Base-by-base conservation (phyloP, 768 basidiomycete genomes). In the Amanita pseudoporphyria region DNA sequence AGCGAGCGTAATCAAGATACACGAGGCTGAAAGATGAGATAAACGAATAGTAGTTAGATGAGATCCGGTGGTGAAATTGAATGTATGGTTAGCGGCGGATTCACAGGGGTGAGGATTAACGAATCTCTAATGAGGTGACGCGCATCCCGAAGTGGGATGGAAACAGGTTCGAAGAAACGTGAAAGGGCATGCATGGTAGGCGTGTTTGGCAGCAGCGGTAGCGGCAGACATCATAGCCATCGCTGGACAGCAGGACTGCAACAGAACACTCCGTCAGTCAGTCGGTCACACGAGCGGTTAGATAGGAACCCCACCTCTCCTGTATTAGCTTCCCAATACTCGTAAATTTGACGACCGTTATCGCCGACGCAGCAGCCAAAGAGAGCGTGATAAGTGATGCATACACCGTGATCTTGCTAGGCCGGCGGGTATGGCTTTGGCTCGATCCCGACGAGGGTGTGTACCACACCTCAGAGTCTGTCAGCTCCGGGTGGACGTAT, bases 401-500 rank as follows among this genome's bases (percentile, higher is more conserved):
- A 44, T 60, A 62, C 24, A 64, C 58, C 16, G 65, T 53, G 9
- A 43, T 52, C 7, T 26, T 35, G 21, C 18, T 14, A 37, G 5
- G n/a, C 10, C 10, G 19, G 31, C 2, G 13, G 16, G n/a, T n/a
- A n/a, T 28, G 47, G 3, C 19, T n/a, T n/a, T 14, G 48, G 30
- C 4, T 26, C 3, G 30, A 30, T 13, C 13, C 39, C 16, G 49
- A 43, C 18, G 32, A 35, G 4, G 58, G 58, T 26, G 63, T 63
- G 14, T 54, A 55, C 70, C 69, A 70, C 24, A 70, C 63, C 41
- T 71, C 67, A 18, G 70, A 70, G 52, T 58, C 53, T 14, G 68
- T 61, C 54, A 72, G 65, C 33, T 62, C 62, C 4, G 68, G 68
- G 52, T 69, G 64, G 43, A 67, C 67, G 57, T 72, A 72, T 40